Base-by-base conservation (phyloP, 371 early-diverging fungal species). In the Apophysomyces variabilis region DNA sequence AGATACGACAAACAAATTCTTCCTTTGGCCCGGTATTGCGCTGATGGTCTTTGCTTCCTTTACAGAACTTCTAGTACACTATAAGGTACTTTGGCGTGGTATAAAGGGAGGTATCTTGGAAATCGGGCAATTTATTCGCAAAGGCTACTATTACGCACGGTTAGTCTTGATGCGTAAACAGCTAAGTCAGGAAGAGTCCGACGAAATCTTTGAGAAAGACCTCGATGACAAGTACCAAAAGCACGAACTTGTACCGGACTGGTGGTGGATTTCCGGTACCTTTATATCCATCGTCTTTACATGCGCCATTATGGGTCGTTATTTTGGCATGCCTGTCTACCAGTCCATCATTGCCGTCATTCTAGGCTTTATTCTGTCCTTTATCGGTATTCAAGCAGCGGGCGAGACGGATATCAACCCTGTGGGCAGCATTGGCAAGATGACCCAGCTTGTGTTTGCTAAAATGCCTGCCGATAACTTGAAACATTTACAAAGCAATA, bases 1-100 rank as follows among this genome's bases (percentile, higher is more conserved):
- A 54, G 73, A 74, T 37, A 76, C 81, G 43, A 80, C 77, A 12
- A 80, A 84, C 41, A 78, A 77, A 32, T 86, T 86, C 84, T 84
- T 85, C 73, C 69, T 88, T 14, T 88, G 88, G 91, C 89, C 90
- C 14, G 92, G 92, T 65, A 87, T 92, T 68, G 84, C 86, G 1
- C 71, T 90, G 46, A 88, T 92, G 85, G 79, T 89, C 38, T 72
- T 84, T 37, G 69, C 87, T 57, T 76, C 87, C 8, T 88, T 90
- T 62, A 71, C 89, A 7, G 90, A 90, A 68, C 75, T 90, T 16
- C 73, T 78, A 59, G 71, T 80, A 21, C 82, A 83, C 56, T 87
- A 86, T 58, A 73, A 76, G 32, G 71, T 84, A 3, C 68, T 90
- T 37, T 84, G 80, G 80, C 78, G 77, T 62, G 86, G 86, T 46